Conservation (phyloP, 257 asterid genomes). For the Capsicum pubescens region DNA sequence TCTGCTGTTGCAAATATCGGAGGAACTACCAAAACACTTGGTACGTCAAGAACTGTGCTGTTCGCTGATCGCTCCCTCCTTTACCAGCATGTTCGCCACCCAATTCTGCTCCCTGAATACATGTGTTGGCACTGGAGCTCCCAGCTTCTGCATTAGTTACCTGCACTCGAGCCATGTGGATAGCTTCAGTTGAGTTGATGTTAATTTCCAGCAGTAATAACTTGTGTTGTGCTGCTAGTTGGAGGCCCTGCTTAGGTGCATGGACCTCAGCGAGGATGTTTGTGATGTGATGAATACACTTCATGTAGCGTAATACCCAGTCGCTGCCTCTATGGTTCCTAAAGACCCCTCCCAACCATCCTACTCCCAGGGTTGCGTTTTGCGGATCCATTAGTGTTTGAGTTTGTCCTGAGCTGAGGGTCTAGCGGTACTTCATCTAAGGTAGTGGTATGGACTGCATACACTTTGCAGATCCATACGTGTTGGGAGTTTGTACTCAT, state of each 20-base stretch:
- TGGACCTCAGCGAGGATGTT: neutral
- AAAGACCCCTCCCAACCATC: neutral
- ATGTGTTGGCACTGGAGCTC: neutral
- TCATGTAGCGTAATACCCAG: neutral
- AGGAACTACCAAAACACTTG: neutral
- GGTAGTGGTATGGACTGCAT: no score
- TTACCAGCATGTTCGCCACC: neutral
- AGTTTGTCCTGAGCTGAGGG: no score
- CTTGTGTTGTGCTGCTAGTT: neutral
- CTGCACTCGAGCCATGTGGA: neutral
- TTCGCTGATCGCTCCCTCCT: neutral
- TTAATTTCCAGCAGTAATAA: no score
- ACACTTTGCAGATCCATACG: neutral
- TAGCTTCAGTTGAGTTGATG: neutral
- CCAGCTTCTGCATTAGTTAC: neutral
- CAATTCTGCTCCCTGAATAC: neutral
- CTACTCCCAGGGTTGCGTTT: neutral
- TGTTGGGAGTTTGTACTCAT: neutral
- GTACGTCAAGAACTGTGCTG: neutral
- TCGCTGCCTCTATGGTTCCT: neutral
- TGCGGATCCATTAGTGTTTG: neutral
- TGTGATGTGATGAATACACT: neutral
- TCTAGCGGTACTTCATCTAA: no score
- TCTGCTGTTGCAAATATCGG: neutral
- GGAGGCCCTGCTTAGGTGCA: neutral